Conservation (phyloP, 768 basidiomycete species). For the Coprinellus micaceus region DNA sequence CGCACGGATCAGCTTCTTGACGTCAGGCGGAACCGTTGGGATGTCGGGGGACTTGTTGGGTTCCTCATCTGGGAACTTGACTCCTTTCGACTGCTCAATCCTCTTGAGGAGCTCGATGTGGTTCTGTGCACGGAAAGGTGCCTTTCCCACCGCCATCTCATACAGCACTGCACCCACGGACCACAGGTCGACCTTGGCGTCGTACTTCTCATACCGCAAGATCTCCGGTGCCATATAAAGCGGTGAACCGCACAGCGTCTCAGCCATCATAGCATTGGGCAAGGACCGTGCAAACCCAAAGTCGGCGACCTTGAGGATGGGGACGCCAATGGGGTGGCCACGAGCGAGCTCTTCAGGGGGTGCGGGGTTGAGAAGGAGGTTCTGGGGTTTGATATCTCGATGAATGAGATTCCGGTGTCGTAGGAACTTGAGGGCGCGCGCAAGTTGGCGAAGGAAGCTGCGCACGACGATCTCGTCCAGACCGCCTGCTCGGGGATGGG, state of each 20-base stretch:
- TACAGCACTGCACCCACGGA: slow-evolving; percentile 95
- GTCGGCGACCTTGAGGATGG: slow-evolving; percentile 94
- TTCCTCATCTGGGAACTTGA: slow-evolving; percentile 94
- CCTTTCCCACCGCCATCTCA: slow-evolving; percentile 91
- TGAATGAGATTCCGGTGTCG: slow-evolving; percentile 88
- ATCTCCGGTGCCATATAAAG: slow-evolving; percentile 99
- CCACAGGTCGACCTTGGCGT: slow-evolving; percentile 97
- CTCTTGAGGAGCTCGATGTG: slow-evolving; percentile 92
- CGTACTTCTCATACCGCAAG: slow-evolving; percentile 93
- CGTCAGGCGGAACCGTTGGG: slow-evolving; percentile 63
- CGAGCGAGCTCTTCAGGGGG: slow-evolving; percentile 73
- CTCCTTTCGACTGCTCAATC: slow-evolving; percentile 88
- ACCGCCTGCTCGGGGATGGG: slow-evolving; percentile 88
- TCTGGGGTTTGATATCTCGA: slow-evolving; percentile 98
- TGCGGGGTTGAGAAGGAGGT: slow-evolving; percentile 84
- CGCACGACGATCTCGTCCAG: slow-evolving; percentile 87
- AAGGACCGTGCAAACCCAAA: slow-evolving; percentile 96
- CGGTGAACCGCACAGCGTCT: slow-evolving; percentile 97
- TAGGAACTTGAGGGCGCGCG: slow-evolving; percentile 90
- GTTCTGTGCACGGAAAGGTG: slow-evolving; percentile 93
- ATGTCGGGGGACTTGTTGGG: slow-evolving; percentile 52
- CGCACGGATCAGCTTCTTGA: slow-evolving; percentile 84
- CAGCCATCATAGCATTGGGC: slow-evolving; percentile 91
- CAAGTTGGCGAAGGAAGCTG: slow-evolving; percentile 89
- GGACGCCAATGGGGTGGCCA: slow-evolving; percentile 89